These are phyloP conservation scores for Hippophae gyantsensis DNA, from an alignment of 306 rosid genomes.

Conservation along the genomic window DNA sequence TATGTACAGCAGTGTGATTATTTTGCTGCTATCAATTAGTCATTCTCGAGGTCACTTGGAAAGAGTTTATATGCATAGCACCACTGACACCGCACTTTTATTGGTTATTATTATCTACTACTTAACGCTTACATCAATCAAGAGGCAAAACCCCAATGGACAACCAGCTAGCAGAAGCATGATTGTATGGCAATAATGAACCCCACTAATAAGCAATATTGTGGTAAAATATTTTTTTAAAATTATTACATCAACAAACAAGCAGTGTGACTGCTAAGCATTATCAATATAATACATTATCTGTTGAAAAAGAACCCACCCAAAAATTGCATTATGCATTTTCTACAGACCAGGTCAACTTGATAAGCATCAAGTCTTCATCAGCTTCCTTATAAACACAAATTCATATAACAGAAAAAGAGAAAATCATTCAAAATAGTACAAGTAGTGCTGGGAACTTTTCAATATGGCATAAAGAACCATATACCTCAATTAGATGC, in stretches of 20 bases:
- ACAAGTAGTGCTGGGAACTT: conserved; percentile 2
- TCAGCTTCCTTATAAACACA: conserved; percentile 34
- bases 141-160: no score
- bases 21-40: no score
- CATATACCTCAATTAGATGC: conserved; percentile 29
- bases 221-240: background rate
- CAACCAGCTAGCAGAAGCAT: no score
- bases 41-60: no score
- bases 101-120: no score
- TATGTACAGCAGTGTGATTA: no score
- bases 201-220: no score
- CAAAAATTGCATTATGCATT: conserved; percentile 36
- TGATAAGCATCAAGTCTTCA: conserved; percentile 27
- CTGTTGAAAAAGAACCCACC: conserved; percentile 57
- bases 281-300: conserved; percentile 15
- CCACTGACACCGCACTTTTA: no score
- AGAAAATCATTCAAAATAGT: conserved; percentile 11
- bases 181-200: no score
- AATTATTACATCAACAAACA: conserved; percentile 6
- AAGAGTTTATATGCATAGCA: no score
- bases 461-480: conserved; percentile 4
- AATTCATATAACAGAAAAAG: background rate
- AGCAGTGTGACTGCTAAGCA: background rate
- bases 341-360: conserved; percentile 41
- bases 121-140: no score